Conservation (phyloP, 1,139 yeast species). For the Lodderomyces theae region DNA sequence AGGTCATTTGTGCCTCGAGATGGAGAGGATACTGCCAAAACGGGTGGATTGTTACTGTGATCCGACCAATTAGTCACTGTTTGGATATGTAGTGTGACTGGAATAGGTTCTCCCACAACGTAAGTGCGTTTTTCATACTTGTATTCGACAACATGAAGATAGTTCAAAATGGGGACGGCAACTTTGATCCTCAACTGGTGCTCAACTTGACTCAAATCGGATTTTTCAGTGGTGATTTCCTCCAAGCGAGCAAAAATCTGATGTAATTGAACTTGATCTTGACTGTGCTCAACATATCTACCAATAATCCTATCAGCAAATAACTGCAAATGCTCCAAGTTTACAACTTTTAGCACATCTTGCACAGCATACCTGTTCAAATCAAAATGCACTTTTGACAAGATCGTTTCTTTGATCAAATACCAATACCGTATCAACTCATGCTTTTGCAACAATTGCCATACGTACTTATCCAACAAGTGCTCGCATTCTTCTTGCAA, state of each 20-base stretch:
- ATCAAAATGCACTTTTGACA: constrained; percentile 31
- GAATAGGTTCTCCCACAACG: constrained; percentile 63
- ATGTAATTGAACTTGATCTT: constrained; percentile 17
- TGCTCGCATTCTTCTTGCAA: constrained; percentile 41
- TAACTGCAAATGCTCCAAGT: constrained; percentile 17
- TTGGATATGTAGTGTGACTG: constrained; percentile 39
- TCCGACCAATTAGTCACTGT: constrained; percentile 47
- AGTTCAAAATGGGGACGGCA: constrained; percentile 50
- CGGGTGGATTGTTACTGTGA: constrained; percentile 11
- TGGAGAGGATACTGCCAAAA: constrained; percentile 30
- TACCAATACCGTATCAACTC: constrained; percentile 21
- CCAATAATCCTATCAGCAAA: constrained; percentile 16
- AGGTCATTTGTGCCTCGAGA: constrained; percentile 9
- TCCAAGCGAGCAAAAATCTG: background rate
- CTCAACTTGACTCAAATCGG: constrained; percentile 8
- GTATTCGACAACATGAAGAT: constrained; percentile 50
- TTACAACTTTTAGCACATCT: constrained; percentile 22
- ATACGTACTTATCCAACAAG: constrained; percentile 5
- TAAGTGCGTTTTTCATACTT: constrained; percentile 41
- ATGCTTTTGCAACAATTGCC: constrained; percentile 12
- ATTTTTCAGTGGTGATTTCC: background rate
- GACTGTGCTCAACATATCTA: constrained; percentile 16
- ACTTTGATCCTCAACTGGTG: constrained; percentile 44
- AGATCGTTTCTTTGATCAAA: constrained; percentile 24
- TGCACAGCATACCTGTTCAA: constrained; percentile 38